phyloP scores from a whole-genome alignment of 164 flowering plant species.

The Tinospora cordifolia region DNA sequence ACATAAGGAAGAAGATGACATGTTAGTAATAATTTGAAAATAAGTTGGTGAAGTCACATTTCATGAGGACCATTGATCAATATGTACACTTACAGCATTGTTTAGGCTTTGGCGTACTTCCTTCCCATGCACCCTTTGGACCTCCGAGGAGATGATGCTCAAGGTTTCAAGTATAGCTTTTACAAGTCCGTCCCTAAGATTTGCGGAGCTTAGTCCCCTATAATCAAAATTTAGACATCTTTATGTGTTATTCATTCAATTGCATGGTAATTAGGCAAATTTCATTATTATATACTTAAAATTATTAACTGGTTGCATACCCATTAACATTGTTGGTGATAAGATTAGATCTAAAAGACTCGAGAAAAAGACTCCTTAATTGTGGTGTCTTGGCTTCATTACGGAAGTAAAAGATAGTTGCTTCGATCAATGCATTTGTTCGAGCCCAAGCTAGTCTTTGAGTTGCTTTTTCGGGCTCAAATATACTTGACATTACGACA shows the following conservation, averaged over 20 bases:
- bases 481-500: slow-evolving; percentile 47
- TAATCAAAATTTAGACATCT: not conserved
- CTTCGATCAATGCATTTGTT: slow-evolving; percentile 36
- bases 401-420: slow-evolving; percentile 25
- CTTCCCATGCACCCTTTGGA: not conserved
- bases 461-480: slow-evolving; percentile 43
- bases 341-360: slow-evolving; percentile 23
- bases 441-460: slow-evolving; percentile 71
- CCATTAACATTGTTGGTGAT: not conserved
- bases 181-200: not conserved
- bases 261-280: not conserved
- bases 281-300: too few species aligned
- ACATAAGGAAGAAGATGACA: too few species aligned
- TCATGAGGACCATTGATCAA: too few species aligned
- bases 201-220: not conserved
- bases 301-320: not conserved
- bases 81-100: not conserved
- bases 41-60: not conserved
- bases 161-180: not conserved
- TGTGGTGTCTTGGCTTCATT: slow-evolving; percentile 1
- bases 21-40: not conserved
- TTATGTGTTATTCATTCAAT: not conserved
- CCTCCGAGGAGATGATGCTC: slow-evolving; percentile 4
- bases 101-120: not conserved
- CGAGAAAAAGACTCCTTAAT: slow-evolving; percentile 29